phyloP scores from a whole-genome alignment of 2,329 filamentous ascomycete genomes.

The Botrytis hyacinthi region DNA sequence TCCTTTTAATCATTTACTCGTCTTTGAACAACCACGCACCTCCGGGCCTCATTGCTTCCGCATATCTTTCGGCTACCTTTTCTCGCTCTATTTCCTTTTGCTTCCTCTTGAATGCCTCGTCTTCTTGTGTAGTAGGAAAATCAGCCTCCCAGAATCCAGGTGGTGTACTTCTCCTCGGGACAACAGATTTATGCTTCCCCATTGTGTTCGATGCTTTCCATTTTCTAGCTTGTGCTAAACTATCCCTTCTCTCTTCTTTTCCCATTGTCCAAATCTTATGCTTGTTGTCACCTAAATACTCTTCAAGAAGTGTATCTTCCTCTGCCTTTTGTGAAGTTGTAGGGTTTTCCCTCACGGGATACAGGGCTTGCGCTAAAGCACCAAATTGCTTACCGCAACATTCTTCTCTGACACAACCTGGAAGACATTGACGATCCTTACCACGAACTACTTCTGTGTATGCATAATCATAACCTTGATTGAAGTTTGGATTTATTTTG shows the following conservation, averaged over 20 bases:
- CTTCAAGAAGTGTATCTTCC: slow-evolving; percentile 53
- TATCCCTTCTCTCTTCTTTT: slow-evolving; percentile 57
- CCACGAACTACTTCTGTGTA: slow-evolving; percentile 60
- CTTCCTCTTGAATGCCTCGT: slow-evolving; percentile 61
- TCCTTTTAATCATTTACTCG: slow-evolving; percentile 46
- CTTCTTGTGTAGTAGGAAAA: slow-evolving; percentile 85
- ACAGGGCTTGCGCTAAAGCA: slow-evolving; percentile 32
- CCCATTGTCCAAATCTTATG: slow-evolving; percentile 60
- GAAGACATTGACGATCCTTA: slow-evolving; percentile 57
- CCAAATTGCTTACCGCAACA: slow-evolving; percentile 49
- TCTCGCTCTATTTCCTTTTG: slow-evolving; percentile 62
- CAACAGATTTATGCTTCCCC: slow-evolving; percentile 75
- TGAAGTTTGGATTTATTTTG: slow-evolving; percentile 61
- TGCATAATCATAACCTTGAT: slow-evolving; percentile 58
- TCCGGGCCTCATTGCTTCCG: slow-evolving; percentile 74
- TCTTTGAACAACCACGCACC: slow-evolving; percentile 82
- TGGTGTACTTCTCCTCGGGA: slow-evolving; percentile 68
- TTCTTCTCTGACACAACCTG: slow-evolving; percentile 57
- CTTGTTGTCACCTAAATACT: slow-evolving; percentile 53
- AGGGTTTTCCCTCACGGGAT: slow-evolving; percentile 24
- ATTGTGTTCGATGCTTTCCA: slow-evolving; percentile 69
- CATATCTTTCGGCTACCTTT: slow-evolving; percentile 69
- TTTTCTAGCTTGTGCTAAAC: slow-evolving; percentile 74
- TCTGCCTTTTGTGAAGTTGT: slow-evolving; percentile 39
- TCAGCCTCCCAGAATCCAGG: slow-evolving; percentile 90